Base-by-base conservation (phyloP, 495 filamentous ascomycete genomes). In the Xylaria intraflava region DNA sequence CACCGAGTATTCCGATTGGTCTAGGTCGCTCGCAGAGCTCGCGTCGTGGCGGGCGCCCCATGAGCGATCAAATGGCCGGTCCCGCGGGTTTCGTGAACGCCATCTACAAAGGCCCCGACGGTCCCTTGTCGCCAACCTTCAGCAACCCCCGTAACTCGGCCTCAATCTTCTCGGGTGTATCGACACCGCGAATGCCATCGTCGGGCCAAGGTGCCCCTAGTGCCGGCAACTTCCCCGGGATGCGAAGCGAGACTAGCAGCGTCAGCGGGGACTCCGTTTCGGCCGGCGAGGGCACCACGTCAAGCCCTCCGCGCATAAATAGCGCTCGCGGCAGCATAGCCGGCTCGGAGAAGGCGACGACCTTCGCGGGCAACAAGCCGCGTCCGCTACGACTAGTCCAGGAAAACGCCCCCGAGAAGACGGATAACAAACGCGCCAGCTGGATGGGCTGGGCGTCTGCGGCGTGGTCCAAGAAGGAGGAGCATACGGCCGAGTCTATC, bases 341-440 rank as follows among this genome's bases (percentile, higher is more conserved):
- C 17, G 83, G 85, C 70, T 81, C 83, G 35, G 83, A 87, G 67
- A 75, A 70, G 53, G 65, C 59, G 12, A 79, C 77, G 3, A 82
- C 78, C 10, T 75, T 84, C 46, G 75, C 75, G 2, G 86, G 86
- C 5, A 90, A 83, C 57, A 89, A 89, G 62, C 78, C 94, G 45
- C 79, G 93, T 27, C 93, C 93, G 1, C 71, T 98, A 62, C 76
- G 92, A 36, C 77, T 98, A 10, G 93, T 98, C 49, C 86, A 90
- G 70, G 87, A 78, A 71, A 76, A 72, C 35, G 67, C 61, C 36
- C 16, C 38, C 9, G 68, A 62, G 22, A 67, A 65, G 44, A 68
- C 60, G 11, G 68, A 63, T 27, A 70, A 68, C 51, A 81, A 81
- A 68, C 64, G 79, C 24, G 67, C 67, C 22, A 81, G 78, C 60